A percentile compares a stretch with the other conserved stretches of the same genome.
Conservation (phyloP, 306 rosid genomes). For the Acacia melanoxylon region DNA sequence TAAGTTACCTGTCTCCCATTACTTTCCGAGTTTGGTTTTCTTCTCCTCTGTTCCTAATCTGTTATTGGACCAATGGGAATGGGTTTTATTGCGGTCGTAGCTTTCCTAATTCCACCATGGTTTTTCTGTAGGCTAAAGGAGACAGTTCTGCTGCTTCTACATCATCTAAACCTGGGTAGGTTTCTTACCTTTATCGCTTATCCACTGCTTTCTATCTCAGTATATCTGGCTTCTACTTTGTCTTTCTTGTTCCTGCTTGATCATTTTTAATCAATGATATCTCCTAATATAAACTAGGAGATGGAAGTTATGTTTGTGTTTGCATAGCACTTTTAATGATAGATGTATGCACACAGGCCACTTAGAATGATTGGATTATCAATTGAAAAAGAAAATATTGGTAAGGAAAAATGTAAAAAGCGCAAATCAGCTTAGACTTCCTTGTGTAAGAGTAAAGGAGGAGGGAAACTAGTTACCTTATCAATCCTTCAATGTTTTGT, state of each 20-base stretch:
- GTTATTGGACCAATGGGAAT: not conserved
- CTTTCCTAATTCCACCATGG: constrained; percentile 26
- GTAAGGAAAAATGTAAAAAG: not conserved
- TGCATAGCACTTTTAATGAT: not conserved
- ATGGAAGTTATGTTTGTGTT: constrained; percentile 12
- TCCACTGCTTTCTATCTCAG: not conserved
- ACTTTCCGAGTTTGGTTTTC: not conserved
- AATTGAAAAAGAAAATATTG: not conserved
- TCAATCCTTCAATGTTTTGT: not conserved
- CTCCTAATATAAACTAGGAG: not conserved
- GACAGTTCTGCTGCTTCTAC: constrained; percentile 57
- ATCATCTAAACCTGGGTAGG: constrained; percentile 73
- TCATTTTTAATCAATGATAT: not conserved
- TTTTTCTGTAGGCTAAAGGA: constrained; percentile 51
- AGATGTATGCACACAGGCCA: not conserved
- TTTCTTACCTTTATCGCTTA: not conserved
- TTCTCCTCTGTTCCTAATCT: constrained; percentile 8
- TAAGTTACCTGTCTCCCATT: constrained; percentile 35
- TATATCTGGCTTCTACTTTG: not conserved
- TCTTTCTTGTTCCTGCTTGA: not conserved
- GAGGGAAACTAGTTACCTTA: not conserved
- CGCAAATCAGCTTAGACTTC: not conserved
- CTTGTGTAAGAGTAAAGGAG: not conserved
- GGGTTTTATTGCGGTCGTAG: not conserved
- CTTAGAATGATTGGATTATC: not conserved